Conservation (phyloP, 768 basidiomycete species). For the Pleurotus tuoliensis region DNA sequence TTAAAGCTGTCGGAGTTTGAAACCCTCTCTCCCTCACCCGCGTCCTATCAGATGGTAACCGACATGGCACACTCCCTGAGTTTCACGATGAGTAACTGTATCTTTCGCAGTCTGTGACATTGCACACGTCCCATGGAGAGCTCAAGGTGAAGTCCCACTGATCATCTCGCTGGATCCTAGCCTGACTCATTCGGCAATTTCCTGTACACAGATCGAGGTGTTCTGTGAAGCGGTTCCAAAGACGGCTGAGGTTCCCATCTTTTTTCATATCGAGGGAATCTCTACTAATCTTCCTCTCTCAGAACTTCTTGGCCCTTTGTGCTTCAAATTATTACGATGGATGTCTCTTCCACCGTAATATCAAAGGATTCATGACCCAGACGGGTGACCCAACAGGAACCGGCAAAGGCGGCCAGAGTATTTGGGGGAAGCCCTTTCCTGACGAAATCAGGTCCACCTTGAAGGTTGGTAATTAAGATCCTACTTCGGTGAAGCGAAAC, state of each 20-base stretch:
- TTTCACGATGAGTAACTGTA: constrained; percentile 3
- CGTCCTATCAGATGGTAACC: constrained; percentile 16
- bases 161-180: neutral
- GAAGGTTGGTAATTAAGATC: constrained; percentile 51
- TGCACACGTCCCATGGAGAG: constrained; percentile 93
- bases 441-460: constrained; percentile 94
- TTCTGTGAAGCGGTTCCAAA: constrained; percentile 98
- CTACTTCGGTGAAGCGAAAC: constrained; percentile 18
- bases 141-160: constrained; percentile 65
- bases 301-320: constrained; percentile 96
- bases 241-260: constrained; percentile 77
- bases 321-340: constrained; percentile 85
- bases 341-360: constrained; percentile 90
- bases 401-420: constrained; percentile 95
- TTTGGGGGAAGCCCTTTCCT: constrained; percentile 89
- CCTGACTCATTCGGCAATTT: constrained; percentile 5
- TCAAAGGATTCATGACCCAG: constrained; percentile 95
- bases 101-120: constrained; percentile 75
- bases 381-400: constrained; percentile 86
- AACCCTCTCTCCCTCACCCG: neutral
- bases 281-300: constrained; percentile 10
- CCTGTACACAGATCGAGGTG: constrained; percentile 70
- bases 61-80: constrained; percentile 9
- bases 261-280: constrained; percentile 9
- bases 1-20: neutral